Base-by-base conservation (phyloP, 2,329 filamentous ascomycete genomes). In the Talaromyces pinophilus region DNA sequence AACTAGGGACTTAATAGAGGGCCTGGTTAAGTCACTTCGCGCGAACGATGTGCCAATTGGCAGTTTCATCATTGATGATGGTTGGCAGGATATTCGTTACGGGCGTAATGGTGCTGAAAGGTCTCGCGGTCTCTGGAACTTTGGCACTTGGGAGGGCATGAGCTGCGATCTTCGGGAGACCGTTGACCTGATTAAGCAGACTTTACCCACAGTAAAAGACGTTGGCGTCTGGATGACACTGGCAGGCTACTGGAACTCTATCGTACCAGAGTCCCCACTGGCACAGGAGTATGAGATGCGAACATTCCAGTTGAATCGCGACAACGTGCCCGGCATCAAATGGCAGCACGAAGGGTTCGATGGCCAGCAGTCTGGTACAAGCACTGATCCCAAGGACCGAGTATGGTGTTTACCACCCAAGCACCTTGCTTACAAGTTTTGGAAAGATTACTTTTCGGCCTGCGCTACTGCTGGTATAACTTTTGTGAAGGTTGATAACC, bases 401-500 rank as follows among this genome's bases (percentile, higher is more conserved):
- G 57, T 22, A 22, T 60, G 25, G 17, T 60, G 22, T 33, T 33
- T 60, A 8, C 57, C 57, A n/a, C 57, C 57, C 13, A 30, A 30
- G 11, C 57, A 42, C 19, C 28, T 19, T 10, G 57, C 57, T n/a
- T 60, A 35, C 38, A 33, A 38, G 13, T 60, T 60, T 60, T 60
- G 57, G 57, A 38, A 33, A 42, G 57, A 25, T 17, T 60, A 60
- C 28, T 60, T 60, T 22, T 33, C 19, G 6, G 15, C 57, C 11
- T 17, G 15, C 13, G 38, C 35, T n/a, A 33, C 38, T 33, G 57
- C 33, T 8, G 57, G 57, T 6, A 33, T 60, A 10, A 60, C 57
- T n/a, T 60, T 60, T 25, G 57, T 60, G 19, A 60, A 60, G 35
- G 57, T 60, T 25, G 57, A 60, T 38, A 60, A 60, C 28, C 57